Evolutionary conservation across 2,329 filamentous ascomycete species (phyloP), one percentile per base, ranked within the genome.

Genomic region (Cercospora sojina): DNA sequence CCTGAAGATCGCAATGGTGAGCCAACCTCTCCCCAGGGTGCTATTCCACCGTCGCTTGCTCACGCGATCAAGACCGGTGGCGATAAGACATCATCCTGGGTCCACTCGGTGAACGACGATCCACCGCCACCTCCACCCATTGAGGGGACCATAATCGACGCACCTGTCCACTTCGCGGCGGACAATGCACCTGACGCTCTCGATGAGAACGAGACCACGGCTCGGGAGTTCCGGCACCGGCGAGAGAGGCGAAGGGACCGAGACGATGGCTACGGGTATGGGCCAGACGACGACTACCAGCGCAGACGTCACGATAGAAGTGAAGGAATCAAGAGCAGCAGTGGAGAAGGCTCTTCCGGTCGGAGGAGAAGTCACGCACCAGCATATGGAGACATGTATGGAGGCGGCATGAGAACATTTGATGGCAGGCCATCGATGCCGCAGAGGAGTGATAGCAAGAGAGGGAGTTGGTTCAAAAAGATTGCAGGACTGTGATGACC

Each of bases 31-130:
- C 66, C 70, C 64, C 69, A 68, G 57, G 59, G 60, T 58, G 47
- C 61, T 10, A 57, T 66, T 61, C 70, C 68, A 18, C 63, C 69
- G 41, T 69, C 74, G 29, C 59, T 69, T 64, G 71, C 72, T 72
- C 74, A 74, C 71, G 73, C 68, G 41, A 71, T 73, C 64, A 72
- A 74, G 68, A 70, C 70, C 70, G 74, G 74, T 64, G 77, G 79
- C 59, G 81, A 84, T 75, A 84, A 84, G 75, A 84, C 82, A 5
- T 79, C 79, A 1, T 82, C 80, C 0, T 84, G 82, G 82, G 81
- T 84, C 8, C 75, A 83, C 65, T 80, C 76, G 1, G 71, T 84
- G 59, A 80, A 77, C 60, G 78, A 80, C 56, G 80, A 82, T 32
- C 81, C 81, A 20, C 82, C 82, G 3, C 78, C 80, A 5, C 82